Percentiles rank a stretch among this genome's conserved stretches.
Conservation (phyloP, 1,284 basidiomycete genomes). For the Coniferiporia weirii region DNA sequence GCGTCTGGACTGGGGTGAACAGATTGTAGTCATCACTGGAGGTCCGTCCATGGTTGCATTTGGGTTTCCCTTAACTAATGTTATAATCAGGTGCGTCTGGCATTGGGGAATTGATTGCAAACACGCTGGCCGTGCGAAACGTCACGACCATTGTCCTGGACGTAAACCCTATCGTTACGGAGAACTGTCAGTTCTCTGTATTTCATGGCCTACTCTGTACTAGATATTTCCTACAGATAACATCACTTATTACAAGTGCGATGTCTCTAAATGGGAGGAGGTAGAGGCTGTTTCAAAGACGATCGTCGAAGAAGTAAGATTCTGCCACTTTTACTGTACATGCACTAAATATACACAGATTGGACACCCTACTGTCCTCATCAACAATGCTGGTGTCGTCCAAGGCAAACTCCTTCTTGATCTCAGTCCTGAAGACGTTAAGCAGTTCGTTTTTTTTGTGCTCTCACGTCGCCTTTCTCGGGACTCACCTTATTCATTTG, state of each 20-base stretch:
- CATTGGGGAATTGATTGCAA: constrained; percentile 80
- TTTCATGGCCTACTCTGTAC: not conserved
- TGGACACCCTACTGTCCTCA: constrained; percentile 82
- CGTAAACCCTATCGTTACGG: constrained; percentile 66
- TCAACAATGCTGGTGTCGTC: constrained; percentile 97
- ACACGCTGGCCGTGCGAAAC: constrained; percentile 75
- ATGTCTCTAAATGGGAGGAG: constrained; percentile 82
- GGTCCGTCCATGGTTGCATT: constrained; percentile 43
- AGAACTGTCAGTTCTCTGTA: constrained; percentile 53
- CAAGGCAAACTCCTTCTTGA: constrained; percentile 85
- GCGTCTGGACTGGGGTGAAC: constrained; percentile 74
- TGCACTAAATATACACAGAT: constrained; percentile 42
- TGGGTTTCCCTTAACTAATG: constrained; percentile 6
- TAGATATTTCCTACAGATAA: constrained; percentile 46
- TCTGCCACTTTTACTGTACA: constrained; percentile 1
- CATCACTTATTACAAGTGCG: constrained; percentile 79
- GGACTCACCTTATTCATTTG: constrained; percentile 5
- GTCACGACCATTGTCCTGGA: constrained; percentile 86
- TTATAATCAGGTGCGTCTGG: constrained; percentile 70
- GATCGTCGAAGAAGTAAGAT: constrained; percentile 67
- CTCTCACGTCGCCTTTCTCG: constrained; percentile 1
- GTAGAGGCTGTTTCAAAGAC: constrained; percentile 67
- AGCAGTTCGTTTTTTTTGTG: constrained; percentile 53
- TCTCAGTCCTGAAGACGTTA: constrained; percentile 69
- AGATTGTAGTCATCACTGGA: constrained; percentile 86